Conservation (phyloP, 2,329 filamentous ascomycete genomes). For the Penicillium aurantiogriseum region DNA sequence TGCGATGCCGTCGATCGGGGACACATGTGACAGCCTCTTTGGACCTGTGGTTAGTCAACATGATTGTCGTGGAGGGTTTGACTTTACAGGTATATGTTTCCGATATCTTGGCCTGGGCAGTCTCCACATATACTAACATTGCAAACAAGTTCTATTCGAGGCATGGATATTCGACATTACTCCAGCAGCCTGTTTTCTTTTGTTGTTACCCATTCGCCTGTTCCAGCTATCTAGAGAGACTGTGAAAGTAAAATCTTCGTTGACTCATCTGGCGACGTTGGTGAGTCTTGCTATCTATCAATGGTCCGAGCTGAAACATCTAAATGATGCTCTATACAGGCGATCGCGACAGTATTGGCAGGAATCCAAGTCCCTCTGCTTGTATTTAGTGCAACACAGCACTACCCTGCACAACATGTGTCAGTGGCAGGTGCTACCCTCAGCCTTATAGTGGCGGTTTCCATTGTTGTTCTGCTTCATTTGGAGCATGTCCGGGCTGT, state of each 20-base stretch:
- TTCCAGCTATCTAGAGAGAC: constrained; percentile 12
- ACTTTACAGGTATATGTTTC: neutral
- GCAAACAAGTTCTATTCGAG: neutral
- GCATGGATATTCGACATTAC: neutral
- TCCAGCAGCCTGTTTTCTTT: constrained; percentile 8
- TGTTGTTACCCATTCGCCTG: constrained; percentile 13
- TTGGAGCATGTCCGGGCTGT: constrained; percentile 30
- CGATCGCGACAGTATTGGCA: neutral
- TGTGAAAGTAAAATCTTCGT: constrained; percentile 13
- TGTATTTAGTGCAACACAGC: neutral
- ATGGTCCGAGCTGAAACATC: neutral
- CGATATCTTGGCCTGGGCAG: neutral
- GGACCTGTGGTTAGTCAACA: neutral
- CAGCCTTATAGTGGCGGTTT: constrained; percentile 19
- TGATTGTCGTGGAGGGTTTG: neutral
- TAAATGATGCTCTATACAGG: neutral
- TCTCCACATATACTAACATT: neutral
- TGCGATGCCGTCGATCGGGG: neutral
- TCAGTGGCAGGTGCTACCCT: constrained; percentile 10
- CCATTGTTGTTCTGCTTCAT: constrained; percentile 16
- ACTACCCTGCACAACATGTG: neutral
- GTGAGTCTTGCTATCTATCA: constrained; percentile 1
- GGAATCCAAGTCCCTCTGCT: neutral
- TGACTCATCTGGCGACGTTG: constrained; percentile 6
- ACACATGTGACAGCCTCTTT: neutral